Evolutionary conservation across 169 alveolate genomes (phyloP), one percentile per base, ranked within the genome.

Genomic region (Plasmodium coatneyi): DNA sequence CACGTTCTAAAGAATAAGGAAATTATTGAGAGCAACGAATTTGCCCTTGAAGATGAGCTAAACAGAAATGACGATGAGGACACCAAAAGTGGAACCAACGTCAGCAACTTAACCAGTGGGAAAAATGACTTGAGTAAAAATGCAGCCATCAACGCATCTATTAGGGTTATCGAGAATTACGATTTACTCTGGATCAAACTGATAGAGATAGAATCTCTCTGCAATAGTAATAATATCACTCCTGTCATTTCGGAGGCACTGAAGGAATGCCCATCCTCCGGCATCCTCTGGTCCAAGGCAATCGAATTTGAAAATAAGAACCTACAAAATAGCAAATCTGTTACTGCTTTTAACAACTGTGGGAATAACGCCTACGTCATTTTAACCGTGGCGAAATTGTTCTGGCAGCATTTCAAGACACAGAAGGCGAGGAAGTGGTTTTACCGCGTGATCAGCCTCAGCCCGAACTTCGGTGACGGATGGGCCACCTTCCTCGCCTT

Each of bases 391-490:
- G 99, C 99, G 2, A 96, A 93, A 79, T 78, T 98, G 34, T 98
- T 98, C 82, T 98, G 99, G 99, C 92, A 92, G 10, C 99, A 98
- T 54, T 97, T 96, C 46, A 98, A 98, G 92, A 92, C 93, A 72
- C 98, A 96, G 14, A 98, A 99, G 95, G 98, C 99, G 14, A 97
- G 99, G 71, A 98, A 97, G 93, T 99, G 99, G 99, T 95, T 98
- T 92, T 97, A 98, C 84, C 97, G 98, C 70, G 98, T 99, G 2
- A 94, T 98, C 34, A 97, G 98, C n/a, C 92, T 98, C 46, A 98
- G 97, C 92, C 97, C 98, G 10, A 92, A 97, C 71, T 89, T 98
- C 60, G 99, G 99, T 19, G 99, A 98, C 87, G 98, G 99, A 10
- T 99, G 99, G 99, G 99, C 99, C 9, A 97, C 98, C 36, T 97